A percentile compares a stretch with the other conserved stretches of the same genome.
Evolutionary conservation across 768 basidiomycete species (phyloP).

Genomic region (Pleurotus platypus): DNA sequence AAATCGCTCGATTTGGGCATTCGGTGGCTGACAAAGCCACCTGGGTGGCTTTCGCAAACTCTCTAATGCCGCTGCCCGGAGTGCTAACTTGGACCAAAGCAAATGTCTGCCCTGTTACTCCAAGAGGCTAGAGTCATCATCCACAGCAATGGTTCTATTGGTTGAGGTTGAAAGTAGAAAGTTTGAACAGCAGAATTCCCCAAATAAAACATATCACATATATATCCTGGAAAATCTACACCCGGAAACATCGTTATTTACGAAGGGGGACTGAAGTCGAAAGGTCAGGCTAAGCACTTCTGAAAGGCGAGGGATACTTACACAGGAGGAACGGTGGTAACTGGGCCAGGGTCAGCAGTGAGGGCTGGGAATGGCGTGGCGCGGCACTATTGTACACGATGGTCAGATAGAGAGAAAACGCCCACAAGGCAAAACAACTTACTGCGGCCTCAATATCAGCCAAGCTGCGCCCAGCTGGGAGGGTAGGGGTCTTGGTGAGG

Average conservation of each 20-base stretch:
- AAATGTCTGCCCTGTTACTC: too few species aligned
- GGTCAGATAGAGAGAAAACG: too few species aligned
- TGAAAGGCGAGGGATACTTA: background rate
- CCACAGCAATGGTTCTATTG: background rate
- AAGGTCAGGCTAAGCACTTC: background rate
- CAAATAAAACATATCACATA: too few species aligned
- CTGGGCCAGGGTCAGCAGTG: slow-evolving; percentile 6
- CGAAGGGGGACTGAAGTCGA: background rate
- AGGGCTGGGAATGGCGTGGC: slow-evolving; percentile 7
- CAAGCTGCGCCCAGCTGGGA: slow-evolving; percentile 14
- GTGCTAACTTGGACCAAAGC: too few species aligned
- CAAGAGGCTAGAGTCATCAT: background rate
- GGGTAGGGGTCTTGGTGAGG: slow-evolving; percentile 16
- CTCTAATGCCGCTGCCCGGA: too few species aligned
- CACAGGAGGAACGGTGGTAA: slow-evolving; percentile 6
- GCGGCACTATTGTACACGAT: background rate
- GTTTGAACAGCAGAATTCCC: too few species aligned
- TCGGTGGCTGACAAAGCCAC: too few species aligned
- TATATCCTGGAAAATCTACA: too few species aligned
- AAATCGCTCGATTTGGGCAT: too few species aligned
- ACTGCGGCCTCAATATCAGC: slow-evolving; percentile 3
- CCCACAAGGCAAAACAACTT: background rate
- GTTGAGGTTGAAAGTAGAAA: too few species aligned
- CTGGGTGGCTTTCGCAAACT: too few species aligned
- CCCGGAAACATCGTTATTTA: background rate